Base-by-base conservation (phyloP, 164 flowering plant species). In the Annona squamosa region DNA sequence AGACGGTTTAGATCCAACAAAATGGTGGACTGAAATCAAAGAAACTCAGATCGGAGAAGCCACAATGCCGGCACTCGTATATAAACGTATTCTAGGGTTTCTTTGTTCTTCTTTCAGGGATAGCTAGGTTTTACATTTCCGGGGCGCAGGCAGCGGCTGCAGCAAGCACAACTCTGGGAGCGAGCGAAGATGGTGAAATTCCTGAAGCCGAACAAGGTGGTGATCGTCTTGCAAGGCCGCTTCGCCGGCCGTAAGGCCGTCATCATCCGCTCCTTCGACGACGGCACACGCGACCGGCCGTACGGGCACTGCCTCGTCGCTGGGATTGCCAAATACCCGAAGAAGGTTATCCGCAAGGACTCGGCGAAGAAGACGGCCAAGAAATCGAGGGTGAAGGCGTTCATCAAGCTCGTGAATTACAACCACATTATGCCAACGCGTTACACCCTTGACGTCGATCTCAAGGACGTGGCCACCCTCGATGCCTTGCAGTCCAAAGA, bases 301-400 rank as follows among this genome's bases (percentile, higher is more conserved):
- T 86, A 86, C 72, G 85, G 88, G 16, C 88, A 86, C 76, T 86
- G 88, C 74, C 65, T 86, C 45, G 85, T 86, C 12, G 88, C 86
- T 1, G 88, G 88, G 42, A 65, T 86, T 12, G 45, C 75, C 69
- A 86, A 86, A 81, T 86, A 86, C 78, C 88, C 88, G 13, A 74
- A 76, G 78, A 86, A 86, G 82, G 86, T 86, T 4, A 81, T 86
- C 68, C 77, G 83, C 47, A 82, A 82, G 77, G 88, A 86, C 76
- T 86, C 86, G 0, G 83, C 85, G 5, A 85, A 85, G 80, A 85
- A 85, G 78, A 84, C 86, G 37, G 88, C 85, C 0, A 86, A 84
- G 83, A 86, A 86, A 46, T 86, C 86, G 2, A 74, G 86, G 17
- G 86, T 86, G 48, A 86, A 86, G 76, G 76, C 79, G 17, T 86